Evolutionary conservation across 768 basidiomycete species (phyloP).

Genomic region (Lactarius akahatsu): DNA sequence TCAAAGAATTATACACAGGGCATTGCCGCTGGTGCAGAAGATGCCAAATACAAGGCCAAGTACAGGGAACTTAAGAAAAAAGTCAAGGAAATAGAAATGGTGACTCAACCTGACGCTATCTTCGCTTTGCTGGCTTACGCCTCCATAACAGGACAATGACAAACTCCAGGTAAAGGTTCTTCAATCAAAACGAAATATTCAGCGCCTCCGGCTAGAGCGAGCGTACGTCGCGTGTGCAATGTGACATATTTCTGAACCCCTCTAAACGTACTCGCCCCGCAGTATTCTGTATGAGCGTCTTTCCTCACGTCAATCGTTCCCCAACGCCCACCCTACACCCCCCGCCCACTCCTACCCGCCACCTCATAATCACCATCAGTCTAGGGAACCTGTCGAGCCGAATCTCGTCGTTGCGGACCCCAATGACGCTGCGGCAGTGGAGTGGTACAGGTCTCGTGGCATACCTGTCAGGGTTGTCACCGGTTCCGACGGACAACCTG

Average conservation of each 20-base stretch:
- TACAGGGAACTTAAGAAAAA: conserved; percentile 87
- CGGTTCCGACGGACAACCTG: conserved; percentile 50
- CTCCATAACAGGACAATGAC: conserved; percentile 71
- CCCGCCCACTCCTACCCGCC: conserved; percentile 31
- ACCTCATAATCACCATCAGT: conserved; percentile 17
- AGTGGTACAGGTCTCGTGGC: conserved; percentile 52
- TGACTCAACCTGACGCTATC: conserved; percentile 40
- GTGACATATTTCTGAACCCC: conserved; percentile 30
- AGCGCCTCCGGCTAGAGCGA: conserved; percentile 84
- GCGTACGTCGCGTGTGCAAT: conserved; percentile 56
- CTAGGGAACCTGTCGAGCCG: conserved; percentile 15
- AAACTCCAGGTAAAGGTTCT: conserved; percentile 80
- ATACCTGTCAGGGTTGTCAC: conserved; percentile 48
- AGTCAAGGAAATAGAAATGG: conserved; percentile 82
- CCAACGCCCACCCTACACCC: conserved; percentile 32
- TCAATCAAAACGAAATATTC: conserved; percentile 76
- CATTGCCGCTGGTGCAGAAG: conserved; percentile 77
- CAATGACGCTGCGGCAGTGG: conserved; percentile 46
- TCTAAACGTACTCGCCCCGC: conserved; percentile 16
- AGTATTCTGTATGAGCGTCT: conserved; percentile 81
- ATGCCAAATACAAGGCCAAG: conserved; percentile 83
- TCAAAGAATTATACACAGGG: conserved; percentile 51
- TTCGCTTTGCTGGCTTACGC: conserved; percentile 10
- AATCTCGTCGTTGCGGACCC: conserved; percentile 34
- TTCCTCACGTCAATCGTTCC: conserved; percentile 41